These are phyloP conservation scores for Dendrobium catenatum DNA, from an alignment of 106 monocot species.

Conservation along the genomic window DNA sequence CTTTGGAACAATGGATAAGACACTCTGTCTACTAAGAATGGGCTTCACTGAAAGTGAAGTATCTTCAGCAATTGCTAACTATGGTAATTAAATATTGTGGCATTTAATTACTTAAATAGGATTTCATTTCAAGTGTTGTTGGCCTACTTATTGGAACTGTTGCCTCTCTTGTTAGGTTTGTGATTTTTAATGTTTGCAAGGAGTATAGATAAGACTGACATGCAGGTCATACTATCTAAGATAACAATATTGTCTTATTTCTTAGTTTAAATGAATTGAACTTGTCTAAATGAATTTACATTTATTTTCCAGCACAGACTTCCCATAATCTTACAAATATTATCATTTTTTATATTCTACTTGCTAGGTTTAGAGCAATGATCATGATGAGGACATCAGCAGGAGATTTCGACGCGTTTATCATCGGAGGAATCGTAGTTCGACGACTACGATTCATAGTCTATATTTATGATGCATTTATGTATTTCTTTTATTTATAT, in stretches of 20 bases:
- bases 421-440: too few relatives aligned
- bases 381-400: neutral
- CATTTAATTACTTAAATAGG: neutral
- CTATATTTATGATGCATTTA: too few relatives aligned
- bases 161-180: neutral
- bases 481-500: too few relatives aligned
- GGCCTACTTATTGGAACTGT: neutral
- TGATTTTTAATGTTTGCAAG: constrained; percentile 1
- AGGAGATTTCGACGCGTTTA: too few relatives aligned
- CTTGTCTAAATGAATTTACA: neutral
- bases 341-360: neutral
- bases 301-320: neutral
- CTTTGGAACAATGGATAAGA: constrained; percentile 75
- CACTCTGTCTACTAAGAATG: constrained; percentile 59
- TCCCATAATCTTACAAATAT: neutral
- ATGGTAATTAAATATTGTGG: constrained; percentile 37
- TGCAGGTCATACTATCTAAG: neutral
- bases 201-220: neutral
- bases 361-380: neutral
- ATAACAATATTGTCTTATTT: neutral
- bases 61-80: constrained; percentile 63
- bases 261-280: neutral
- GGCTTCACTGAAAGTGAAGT: constrained; percentile 87
- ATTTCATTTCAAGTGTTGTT: neutral
- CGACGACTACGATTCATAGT: too few relatives aligned